Conservation (phyloP, 139 green algal species). For the Gonium pectorale region DNA sequence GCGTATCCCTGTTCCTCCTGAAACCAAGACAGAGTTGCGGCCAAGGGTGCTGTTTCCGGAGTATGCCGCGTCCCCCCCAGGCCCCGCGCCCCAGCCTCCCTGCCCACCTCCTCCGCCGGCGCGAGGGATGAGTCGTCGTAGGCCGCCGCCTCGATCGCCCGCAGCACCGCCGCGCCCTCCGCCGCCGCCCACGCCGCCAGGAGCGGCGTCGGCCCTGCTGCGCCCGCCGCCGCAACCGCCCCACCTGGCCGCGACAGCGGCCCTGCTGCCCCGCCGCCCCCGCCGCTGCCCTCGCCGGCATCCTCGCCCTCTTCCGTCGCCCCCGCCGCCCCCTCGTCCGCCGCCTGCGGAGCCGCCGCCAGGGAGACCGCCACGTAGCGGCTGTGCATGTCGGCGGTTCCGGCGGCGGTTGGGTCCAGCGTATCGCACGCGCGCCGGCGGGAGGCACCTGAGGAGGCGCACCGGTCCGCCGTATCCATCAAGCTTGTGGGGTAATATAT, state of each 20-base stretch:
- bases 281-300: background rate
- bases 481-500: no score
- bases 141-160: conserved; percentile 20
- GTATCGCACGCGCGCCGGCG: background rate
- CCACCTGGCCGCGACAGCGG: no score
- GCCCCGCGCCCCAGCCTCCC: no score
- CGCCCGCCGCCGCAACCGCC: background rate
- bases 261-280: no score
- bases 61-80: no score
- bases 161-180: conserved; percentile 27
- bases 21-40: no score
- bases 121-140: conserved; percentile 29
- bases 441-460: background rate
- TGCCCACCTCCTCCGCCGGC: conserved; percentile 16
- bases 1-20: no score
- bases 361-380: conserved; percentile 9
- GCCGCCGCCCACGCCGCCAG: conserved; percentile 29
- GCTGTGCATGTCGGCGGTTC: conserved; percentile 26
- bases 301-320: background rate
- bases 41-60: no score
- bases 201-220: background rate
- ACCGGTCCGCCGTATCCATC: no score
- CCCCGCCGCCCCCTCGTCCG: background rate
- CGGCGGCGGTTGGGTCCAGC: conserved; percentile 10
- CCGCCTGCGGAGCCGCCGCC: background rate